Evolutionary conservation across 2,329 filamentous ascomycete species (phyloP).

Genomic region (Corynespora cassiicola): DNA sequence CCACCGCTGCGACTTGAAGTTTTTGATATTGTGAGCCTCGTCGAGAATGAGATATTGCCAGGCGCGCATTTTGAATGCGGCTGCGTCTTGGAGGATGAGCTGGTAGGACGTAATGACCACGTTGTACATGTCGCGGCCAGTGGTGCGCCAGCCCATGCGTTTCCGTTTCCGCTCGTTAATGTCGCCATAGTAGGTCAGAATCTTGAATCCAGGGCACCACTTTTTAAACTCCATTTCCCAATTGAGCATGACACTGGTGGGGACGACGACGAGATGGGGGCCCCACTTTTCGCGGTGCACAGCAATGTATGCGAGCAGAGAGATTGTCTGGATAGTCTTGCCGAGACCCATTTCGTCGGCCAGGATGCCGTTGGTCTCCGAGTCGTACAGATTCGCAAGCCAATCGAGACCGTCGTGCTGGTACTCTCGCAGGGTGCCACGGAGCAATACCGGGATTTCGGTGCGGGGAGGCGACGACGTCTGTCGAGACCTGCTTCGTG

Average conservation of each 20-base stretch:
- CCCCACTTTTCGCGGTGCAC: constrained; percentile 93
- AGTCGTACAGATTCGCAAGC: constrained; percentile 90
- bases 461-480: constrained; percentile 38
- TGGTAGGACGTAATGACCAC: constrained; percentile 98
- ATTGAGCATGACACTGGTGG: constrained; percentile 97
- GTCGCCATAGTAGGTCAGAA: constrained; percentile 94
- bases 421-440: constrained; percentile 91
- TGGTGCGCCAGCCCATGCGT: constrained; percentile 89
- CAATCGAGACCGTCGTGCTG: constrained; percentile 97
- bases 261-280: constrained; percentile 92
- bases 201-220: constrained; percentile 97
- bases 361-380: constrained; percentile 92
- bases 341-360: constrained; percentile 98
- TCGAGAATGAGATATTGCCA: constrained; percentile 99
- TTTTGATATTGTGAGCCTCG: constrained; percentile 99
- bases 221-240: constrained; percentile 99
- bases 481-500: constrained; percentile 29
- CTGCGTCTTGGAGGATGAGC: constrained; percentile 90
- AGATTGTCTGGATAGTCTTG: constrained; percentile 98
- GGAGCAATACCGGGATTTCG: constrained; percentile 66
- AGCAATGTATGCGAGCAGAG: constrained; percentile 88
- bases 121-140: constrained; percentile 81
- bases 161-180: constrained; percentile 92
- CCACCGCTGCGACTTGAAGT: constrained; percentile 97
- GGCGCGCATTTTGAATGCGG: constrained; percentile 86